Base-by-base conservation (phyloP, 345 rosid species). In the Luvunga scandens region DNA sequence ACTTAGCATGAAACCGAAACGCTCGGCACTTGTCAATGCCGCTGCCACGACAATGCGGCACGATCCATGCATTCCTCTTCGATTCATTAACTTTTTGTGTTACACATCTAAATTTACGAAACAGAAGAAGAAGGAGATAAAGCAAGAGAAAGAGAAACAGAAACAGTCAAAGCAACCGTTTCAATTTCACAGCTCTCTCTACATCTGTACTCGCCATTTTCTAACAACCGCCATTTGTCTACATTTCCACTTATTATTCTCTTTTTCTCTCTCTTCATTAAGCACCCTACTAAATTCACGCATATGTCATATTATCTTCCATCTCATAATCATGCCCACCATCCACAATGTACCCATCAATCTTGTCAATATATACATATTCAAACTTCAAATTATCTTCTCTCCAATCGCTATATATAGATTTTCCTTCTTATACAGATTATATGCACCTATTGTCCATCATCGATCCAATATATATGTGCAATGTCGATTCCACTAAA, bases 141-240 rank as follows among this genome's bases (percentile, higher is more conserved):
- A 4, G 56, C 56, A 50, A 50, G 18, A 53, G 22, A 18, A 53
- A 53, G 0, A 53, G 57, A 18, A 53, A 53, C 2, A 18, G 22
- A 53, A 53, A 53, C 21, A 19, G 57, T 53, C 57, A 68, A 68
- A 57, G 79, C 42, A 59, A 38, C 79, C 73, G 73, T 57, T 67
- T 57, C 66, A 57, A 33, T 67, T 10, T 59, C 25, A 25, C 19
- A 57, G 38, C 27, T 36, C 73, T 7, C 27, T 36, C 38, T 28
- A 65, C 69, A 65, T 65, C 5, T 45, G 55, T 53, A 55, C 38
- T 53, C 10, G 21, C 36, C 75, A 48, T 70, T n/a, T 24, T 33
- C 25, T 27, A n/a, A 10, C 36, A 18, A 74, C 21, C 2, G 25
- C 68, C 62, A 65, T 50, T 12, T 65, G 31, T 24, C 24, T 36